These are phyloP conservation scores for Suhomyces taliae DNA, from an alignment of 1,139 yeast genomes.

Conservation along the genomic window DNA sequence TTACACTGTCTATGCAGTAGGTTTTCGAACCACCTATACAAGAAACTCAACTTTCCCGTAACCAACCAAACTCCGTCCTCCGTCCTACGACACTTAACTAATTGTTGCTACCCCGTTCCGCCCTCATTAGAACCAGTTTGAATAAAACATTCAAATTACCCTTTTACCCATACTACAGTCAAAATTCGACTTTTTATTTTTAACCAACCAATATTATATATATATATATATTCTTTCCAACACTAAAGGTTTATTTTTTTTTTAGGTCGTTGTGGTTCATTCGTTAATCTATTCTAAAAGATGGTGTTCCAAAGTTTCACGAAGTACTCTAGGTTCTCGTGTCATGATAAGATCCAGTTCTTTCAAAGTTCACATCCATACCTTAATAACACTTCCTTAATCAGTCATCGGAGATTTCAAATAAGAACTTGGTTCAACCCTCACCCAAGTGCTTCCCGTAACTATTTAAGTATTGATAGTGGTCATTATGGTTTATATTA, in stretches of 20 bases:
- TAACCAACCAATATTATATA: not conserved
- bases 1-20: no score
- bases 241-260: not conserved
- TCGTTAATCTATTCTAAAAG: not conserved
- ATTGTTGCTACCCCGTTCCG: no score
- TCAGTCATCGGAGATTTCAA: slow-evolving; percentile 23
- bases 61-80: no score
- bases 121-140: not conserved
- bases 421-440: slow-evolving; percentile 27
- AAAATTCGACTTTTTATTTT: no score
- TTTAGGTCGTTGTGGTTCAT: not conserved
- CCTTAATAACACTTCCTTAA: slow-evolving; percentile 24
- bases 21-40: no score
- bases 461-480: slow-evolving; percentile 33
- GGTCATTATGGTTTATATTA: slow-evolving; percentile 51
- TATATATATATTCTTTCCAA: not conserved
- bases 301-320: slow-evolving; percentile 30
- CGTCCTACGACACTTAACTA: no score
- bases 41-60: no score
- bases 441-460: slow-evolving; percentile 26
- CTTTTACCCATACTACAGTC: no score
- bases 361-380: slow-evolving; percentile 45
- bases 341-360: slow-evolving; percentile 31
- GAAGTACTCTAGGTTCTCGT: slow-evolving; percentile 24
- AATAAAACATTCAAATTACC: no score